These are phyloP conservation scores for Scortechinia acanthostroma DNA, from an alignment of 2,329 filamentous ascomycete genomes.

Conservation along the genomic window DNA sequence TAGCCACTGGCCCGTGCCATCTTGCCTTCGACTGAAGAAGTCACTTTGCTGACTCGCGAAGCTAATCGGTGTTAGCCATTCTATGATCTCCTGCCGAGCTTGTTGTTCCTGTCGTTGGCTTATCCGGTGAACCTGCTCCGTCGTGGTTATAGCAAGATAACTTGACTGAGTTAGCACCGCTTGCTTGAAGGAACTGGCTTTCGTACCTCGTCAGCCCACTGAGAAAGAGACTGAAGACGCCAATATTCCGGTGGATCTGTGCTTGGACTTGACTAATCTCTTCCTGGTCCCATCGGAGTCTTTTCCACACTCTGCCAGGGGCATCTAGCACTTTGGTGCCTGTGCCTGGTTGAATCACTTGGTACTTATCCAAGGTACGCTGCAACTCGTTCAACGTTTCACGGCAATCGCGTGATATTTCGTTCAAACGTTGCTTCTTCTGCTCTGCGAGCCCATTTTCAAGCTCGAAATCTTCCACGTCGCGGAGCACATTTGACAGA, in stretches of 20 bases:
- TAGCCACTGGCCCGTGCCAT: slow-evolving; percentile 7
- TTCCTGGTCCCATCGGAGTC: background rate
- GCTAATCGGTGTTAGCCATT: background rate
- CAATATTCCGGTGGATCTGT: background rate
- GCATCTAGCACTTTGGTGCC: background rate
- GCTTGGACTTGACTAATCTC: background rate
- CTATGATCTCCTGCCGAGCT: background rate
- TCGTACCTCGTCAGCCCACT: no score
- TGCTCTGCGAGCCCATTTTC: background rate
- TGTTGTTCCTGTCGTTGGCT: background rate
- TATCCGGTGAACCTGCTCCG: no score
- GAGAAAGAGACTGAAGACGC: background rate
- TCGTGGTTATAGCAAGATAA: background rate
- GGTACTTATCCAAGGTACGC: background rate
- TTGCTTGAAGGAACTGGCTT: no score
- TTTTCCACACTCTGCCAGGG: background rate
- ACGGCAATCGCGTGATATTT: background rate
- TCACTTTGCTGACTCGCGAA: background rate
- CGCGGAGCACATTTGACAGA: background rate
- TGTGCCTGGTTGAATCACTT: no score
- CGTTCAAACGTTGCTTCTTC: background rate
- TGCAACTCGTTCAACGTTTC: background rate
- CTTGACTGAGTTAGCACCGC: no score
- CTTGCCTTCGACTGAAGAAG: slow-evolving; percentile 4
- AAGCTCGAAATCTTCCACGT: background rate